Evolutionary conservation across 768 basidiomycete genomes (phyloP).

Genomic region (Mycena venus): DNA sequence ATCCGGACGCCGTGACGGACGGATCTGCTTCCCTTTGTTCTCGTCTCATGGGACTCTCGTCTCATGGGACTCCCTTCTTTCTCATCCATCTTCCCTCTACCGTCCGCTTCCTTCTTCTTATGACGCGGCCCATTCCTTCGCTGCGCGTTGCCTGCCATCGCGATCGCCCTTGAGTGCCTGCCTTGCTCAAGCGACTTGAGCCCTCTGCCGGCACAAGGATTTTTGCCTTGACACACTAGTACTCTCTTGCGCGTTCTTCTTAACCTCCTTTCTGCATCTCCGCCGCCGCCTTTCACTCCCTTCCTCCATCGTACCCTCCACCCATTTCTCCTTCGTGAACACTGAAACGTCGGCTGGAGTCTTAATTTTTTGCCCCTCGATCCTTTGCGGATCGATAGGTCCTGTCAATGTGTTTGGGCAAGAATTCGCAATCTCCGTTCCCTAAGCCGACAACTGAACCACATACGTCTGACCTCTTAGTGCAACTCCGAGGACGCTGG

Average conservation of each 20-base stretch:
- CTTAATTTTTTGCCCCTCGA: neutral
- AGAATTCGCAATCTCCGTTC: neutral
- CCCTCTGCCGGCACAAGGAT: no score
- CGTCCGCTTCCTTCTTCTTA: neutral
- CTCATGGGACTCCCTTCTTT: neutral
- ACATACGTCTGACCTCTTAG: no score
- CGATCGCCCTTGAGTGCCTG: no score
- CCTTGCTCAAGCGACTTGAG: no score
- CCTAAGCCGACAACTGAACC: no score
- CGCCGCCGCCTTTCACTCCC: neutral
- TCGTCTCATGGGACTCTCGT: no score
- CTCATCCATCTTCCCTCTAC: neutral
- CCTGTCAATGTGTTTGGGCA: neutral
- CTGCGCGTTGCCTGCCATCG: neutral
- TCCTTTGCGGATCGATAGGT: neutral
- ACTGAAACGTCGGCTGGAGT: neutral
- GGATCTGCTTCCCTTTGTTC: no score
- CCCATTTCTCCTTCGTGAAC: neutral
- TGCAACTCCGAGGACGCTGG: no score
- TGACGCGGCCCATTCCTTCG: neutral
- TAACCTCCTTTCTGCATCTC: neutral
- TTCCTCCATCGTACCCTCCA: neutral
- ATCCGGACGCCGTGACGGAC: no score
- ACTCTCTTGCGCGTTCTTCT: no score
- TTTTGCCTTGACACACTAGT: no score